phyloP scores from a whole-genome alignment of 805 yeast species.

The Metschnikowia baotianmanensis region DNA sequence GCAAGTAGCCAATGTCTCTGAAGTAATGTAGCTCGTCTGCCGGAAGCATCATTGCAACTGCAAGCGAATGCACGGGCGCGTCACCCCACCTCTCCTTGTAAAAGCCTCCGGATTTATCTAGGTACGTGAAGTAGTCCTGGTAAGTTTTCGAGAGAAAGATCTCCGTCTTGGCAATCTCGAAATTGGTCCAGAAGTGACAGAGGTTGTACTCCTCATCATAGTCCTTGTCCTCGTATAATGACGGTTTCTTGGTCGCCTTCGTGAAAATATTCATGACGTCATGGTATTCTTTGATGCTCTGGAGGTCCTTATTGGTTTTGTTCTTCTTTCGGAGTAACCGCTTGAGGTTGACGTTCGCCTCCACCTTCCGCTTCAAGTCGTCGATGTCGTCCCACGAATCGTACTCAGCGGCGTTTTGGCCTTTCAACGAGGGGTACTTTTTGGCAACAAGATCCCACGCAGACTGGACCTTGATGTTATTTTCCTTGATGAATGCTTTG shows the following conservation, averaged over 20 bases:
- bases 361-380: constrained; percentile 29
- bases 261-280: constrained; percentile 38
- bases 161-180: constrained; percentile 84
- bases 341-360: constrained; percentile 26
- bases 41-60: constrained; percentile 71
- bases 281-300: constrained; percentile 15
- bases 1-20: constrained; percentile 88
- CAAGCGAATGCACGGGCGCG: constrained; percentile 91
- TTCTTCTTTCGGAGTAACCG: constrained; percentile 20
- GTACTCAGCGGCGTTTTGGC: constrained; percentile 23
- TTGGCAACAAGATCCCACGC: constrained; percentile 68
- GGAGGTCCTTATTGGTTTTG: constrained; percentile 25
- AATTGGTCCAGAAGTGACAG: constrained; percentile 92
- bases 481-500: constrained; percentile 52
- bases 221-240: constrained; percentile 51
- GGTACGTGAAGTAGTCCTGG: constrained; percentile 59
- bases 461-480: constrained; percentile 50
- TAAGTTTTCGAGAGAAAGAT: constrained; percentile 67
- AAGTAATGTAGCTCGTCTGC: constrained; percentile 80
- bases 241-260: constrained; percentile 30
- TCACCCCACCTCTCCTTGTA: constrained; percentile 96
- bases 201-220: constrained; percentile 68
- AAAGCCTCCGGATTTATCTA: constrained; percentile 79
- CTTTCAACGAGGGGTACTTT: constrained; percentile 25
- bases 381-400: constrained; percentile 19